Conservation (phyloP, 148 eudicot genomes). For the Silene uniflora region DNA sequence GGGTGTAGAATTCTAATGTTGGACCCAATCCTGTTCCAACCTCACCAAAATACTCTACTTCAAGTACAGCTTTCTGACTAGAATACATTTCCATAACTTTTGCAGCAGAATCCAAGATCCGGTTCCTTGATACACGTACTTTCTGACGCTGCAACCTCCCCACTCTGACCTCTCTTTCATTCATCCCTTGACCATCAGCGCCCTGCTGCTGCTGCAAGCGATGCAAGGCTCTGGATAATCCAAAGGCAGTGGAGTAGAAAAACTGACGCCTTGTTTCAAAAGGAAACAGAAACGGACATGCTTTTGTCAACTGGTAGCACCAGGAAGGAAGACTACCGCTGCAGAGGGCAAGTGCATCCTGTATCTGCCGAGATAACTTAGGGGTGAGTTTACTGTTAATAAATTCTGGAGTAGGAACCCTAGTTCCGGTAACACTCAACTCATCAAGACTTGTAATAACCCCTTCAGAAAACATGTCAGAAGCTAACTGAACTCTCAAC, state of each 20-base stretch:
- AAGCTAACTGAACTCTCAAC: slow-evolving; percentile 58
- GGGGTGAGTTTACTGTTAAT: slow-evolving; percentile 89
- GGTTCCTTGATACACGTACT: slow-evolving; percentile 92
- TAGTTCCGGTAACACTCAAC: slow-evolving; percentile 41
- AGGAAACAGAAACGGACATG: slow-evolving; percentile 95
- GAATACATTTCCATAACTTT: slow-evolving; percentile 99
- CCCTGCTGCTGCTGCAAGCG: slow-evolving; percentile 98
- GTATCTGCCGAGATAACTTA: slow-evolving; percentile 90
- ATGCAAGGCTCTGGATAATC: slow-evolving; percentile 84
- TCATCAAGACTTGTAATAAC: slow-evolving; percentile 53
- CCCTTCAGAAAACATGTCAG: slow-evolving; percentile 73
- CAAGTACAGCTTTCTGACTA: slow-evolving; percentile 95
- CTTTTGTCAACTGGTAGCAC: slow-evolving; percentile 94
- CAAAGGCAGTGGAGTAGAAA: slow-evolving; percentile 97
- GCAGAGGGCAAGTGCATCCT: slow-evolving; percentile 95
- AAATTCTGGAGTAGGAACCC: slow-evolving; percentile 71
- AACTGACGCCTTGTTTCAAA: slow-evolving; percentile 93
- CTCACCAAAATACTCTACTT: slow-evolving; percentile 98
- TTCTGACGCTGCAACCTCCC: slow-evolving; percentile 96
- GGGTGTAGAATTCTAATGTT: slow-evolving; percentile 91
- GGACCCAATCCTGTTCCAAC: slow-evolving; percentile 99
- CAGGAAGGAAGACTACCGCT: slow-evolving; percentile 98
- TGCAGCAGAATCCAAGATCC: slow-evolving; percentile 96
- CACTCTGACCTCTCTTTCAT: slow-evolving; percentile 83
- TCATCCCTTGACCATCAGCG: slow-evolving; percentile 79